Evolutionary conservation across 257 asterid species (phyloP).

Genomic region (Solanum boliviense): DNA sequence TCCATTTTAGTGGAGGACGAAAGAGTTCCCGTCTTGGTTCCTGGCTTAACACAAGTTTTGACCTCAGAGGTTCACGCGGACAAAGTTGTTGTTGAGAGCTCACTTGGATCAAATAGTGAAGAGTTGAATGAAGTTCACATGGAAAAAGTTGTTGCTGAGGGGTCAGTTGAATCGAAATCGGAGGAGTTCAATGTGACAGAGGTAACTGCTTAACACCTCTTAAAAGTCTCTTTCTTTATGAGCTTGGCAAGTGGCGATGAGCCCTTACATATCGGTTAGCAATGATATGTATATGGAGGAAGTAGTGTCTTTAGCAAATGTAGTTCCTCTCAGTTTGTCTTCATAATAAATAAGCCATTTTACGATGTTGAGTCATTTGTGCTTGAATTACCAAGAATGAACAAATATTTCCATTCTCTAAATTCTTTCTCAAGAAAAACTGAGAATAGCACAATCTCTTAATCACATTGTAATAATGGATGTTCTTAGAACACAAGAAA

Average conservation of each 20-base stretch:
- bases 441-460: neutral
- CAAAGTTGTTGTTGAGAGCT: neutral
- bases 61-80: slow-evolving; percentile 14
- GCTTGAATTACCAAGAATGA: neutral
- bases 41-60: slow-evolving; percentile 34
- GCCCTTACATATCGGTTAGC: neutral
- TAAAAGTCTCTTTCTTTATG: neutral
- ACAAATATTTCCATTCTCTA: neutral
- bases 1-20: slow-evolving; percentile 8
- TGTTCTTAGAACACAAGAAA: neutral
- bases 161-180: slow-evolving; percentile 1
- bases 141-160: neutral
- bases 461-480: neutral
- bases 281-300: neutral
- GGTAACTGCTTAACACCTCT: slow-evolving; percentile 32
- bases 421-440: neutral
- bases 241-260: neutral
- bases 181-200: slow-evolving; percentile 22
- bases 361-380: neutral
- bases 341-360: neutral
- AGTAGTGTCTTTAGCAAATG: neutral
- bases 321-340: neutral
- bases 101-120: slow-evolving; percentile 8
- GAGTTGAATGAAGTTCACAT: slow-evolving; percentile 13
- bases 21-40: slow-evolving; percentile 42